A percentile compares a stretch with the other conserved stretches of the same genome.
Conservation (phyloP, 1,284 basidiomycete genomes). For the Cystobasidium sp. region DNA sequence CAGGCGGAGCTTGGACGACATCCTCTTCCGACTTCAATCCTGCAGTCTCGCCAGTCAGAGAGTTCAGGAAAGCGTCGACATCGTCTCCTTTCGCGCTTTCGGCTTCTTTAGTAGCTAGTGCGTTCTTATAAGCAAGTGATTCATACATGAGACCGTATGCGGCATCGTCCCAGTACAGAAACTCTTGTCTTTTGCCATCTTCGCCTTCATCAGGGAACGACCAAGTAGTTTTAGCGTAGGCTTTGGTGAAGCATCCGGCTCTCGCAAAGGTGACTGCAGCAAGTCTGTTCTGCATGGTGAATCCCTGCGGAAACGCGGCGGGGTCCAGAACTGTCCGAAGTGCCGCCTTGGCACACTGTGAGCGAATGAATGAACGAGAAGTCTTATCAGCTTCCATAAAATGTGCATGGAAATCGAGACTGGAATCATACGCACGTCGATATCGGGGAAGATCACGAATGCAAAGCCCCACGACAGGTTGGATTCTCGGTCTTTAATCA, state of each 20-base stretch:
- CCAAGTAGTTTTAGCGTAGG: conserved; percentile 41
- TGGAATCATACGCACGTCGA: conserved; percentile 64
- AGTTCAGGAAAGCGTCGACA: conserved; percentile 52
- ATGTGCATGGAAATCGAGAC: background rate
- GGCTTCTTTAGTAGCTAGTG: conserved; percentile 6
- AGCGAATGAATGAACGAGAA: conserved; percentile 27
- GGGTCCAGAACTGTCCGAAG: conserved; percentile 55
- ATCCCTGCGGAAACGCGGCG: conserved; percentile 80
- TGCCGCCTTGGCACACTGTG: conserved; percentile 41
- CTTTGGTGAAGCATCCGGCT: conserved; percentile 55
- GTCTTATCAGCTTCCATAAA: background rate
- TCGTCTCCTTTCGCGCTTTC: conserved; percentile 48
- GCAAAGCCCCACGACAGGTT: conserved; percentile 86
- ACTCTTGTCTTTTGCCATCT: conserved; percentile 38
- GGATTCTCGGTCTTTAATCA: conserved; percentile 82
- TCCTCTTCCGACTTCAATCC: background rate
- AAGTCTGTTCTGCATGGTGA: conserved; percentile 80
- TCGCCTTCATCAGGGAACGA: conserved; percentile 31
- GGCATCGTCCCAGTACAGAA: conserved; percentile 46
- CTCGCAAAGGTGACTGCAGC: conserved; percentile 88
- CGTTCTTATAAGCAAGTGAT: conserved; percentile 21
- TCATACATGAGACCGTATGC: conserved; percentile 36
- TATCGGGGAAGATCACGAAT: conserved; percentile 85
- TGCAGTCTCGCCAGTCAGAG: conserved; percentile 46
- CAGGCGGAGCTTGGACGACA: conserved; percentile 14